These are phyloP conservation scores for Globisporangium canariense DNA, from an alignment of 352 stramenopile species.

Conservation along the genomic window DNA sequence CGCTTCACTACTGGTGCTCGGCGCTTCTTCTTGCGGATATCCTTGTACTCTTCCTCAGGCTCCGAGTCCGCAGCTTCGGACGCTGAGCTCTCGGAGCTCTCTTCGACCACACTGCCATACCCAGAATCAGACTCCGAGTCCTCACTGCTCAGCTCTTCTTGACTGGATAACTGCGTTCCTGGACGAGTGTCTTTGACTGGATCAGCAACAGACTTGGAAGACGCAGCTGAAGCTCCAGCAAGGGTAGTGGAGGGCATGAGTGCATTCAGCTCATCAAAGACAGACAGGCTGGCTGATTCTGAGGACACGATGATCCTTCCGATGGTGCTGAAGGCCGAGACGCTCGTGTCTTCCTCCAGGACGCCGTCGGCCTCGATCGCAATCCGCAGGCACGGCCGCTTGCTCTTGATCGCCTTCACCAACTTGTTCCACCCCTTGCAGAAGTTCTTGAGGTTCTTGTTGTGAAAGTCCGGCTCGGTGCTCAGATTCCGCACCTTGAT, in stretches of 20 bases:
- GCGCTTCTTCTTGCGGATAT: background rate
- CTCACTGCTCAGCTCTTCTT: constrained; percentile 7
- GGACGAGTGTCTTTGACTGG: background rate
- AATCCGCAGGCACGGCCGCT: constrained; percentile 7
- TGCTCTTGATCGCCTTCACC: background rate
- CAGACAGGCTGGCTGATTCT: background rate
- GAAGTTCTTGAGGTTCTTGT: constrained; percentile 9
- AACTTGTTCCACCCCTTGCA: constrained; percentile 11
- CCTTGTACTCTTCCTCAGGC: background rate
- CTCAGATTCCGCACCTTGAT: constrained; percentile 13
- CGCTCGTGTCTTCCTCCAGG: background rate
- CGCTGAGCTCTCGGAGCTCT: constrained; percentile 4
- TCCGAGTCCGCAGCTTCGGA: background rate
- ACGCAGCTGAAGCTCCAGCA: background rate
- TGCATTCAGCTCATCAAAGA: constrained; percentile 4
- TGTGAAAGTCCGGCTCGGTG: constrained; percentile 11
- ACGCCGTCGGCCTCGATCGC: constrained; percentile 12
- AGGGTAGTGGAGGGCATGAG: background rate
- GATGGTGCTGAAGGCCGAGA: constrained; percentile 17
- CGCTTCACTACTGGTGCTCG: background rate
- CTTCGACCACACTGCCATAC: constrained; percentile 11
- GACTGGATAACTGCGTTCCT: background rate
- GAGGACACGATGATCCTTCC: constrained; percentile 5
- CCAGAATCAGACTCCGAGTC: constrained; percentile 3
- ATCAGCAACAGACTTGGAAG: background rate